These are phyloP conservation scores for Alternaria gansuensis DNA, from an alignment of 2,329 filamentous ascomycete genomes.

Conservation along the genomic window DNA sequence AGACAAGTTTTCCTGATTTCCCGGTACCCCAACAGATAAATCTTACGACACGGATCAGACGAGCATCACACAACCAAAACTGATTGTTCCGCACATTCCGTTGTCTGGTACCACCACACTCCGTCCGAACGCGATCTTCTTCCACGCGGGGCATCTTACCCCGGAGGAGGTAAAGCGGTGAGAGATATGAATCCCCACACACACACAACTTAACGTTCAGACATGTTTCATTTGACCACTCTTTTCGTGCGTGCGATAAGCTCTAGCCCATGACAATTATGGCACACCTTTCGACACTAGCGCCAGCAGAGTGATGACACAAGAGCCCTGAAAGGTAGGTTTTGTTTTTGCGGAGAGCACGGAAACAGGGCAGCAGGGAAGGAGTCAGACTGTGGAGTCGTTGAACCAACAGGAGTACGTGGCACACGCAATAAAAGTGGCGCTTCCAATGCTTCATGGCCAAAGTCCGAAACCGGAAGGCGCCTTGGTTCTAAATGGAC, in stretches of 20 bases:
- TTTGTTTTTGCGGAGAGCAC: constrained; percentile 20
- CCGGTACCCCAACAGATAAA: constrained; percentile 6
- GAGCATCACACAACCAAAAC: constrained; percentile 25
- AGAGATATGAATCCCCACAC: constrained; percentile 7
- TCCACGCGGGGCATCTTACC: constrained; percentile 29
- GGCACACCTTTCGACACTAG: constrained; percentile 18
- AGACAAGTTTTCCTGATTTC: constrained; percentile 26
- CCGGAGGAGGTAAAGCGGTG: constrained; percentile 16
- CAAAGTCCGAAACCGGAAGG: constrained; percentile 27
- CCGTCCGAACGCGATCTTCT: constrained; percentile 16
- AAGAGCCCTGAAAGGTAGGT: constrained; percentile 11
- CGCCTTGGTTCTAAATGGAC: constrained; percentile 7
- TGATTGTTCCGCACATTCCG: constrained; percentile 21
- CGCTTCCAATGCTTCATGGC: constrained; percentile 12
- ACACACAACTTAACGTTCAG: constrained; percentile 3
- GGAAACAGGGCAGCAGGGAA: constrained; percentile 10
- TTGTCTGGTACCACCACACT: constrained; percentile 22
- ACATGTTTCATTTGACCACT: constrained; percentile 25
- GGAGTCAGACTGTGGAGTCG: constrained; percentile 17
- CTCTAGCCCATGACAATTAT: constrained; percentile 14
- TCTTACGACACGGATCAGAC: constrained; percentile 22
- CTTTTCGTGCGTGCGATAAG: constrained; percentile 34
- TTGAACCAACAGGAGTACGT: constrained; percentile 1
- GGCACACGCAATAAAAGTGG: constrained; percentile 15
- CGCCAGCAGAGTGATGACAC: constrained; percentile 19